Base-by-base conservation (phyloP, 768 basidiomycete genomes). In the Gelatoporia subvermispora region DNA sequence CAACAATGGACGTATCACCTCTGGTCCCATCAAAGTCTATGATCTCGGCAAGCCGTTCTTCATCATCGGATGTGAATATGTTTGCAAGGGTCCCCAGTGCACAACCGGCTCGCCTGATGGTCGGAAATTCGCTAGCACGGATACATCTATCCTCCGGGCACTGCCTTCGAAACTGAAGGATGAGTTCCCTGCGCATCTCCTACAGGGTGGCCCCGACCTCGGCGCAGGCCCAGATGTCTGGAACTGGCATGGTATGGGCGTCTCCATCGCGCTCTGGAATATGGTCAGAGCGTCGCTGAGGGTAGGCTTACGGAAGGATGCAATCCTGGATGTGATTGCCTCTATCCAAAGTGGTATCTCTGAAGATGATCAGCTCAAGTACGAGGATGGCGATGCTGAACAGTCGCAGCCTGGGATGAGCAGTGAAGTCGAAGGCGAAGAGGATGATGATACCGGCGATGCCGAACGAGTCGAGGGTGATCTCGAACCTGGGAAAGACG, bases 11-110 rank as follows among this genome's bases (percentile, higher is more conserved):
- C 78, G 84, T 36, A 89, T 90, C 64, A 77, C 73, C 51, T 76
- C 77, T 0, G 87, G 88, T 0, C 88, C 88, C 0, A 68, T 88
- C 59, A 89, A 86, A 57, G 76, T 89, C 4, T 87, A 88, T 61
- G 88, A 91, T 56, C 77, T 91, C 42, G 81, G 83, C 53, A 80
- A 79, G 51, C 85, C 86, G 2, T 91, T 90, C 67, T 90, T 85
- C 60, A 76, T 91, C 63, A 87, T 91, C 31, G 88, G 85, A n/a
- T 88, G 87, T 60, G 84, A 87, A 61, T 91, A 91, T 51, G 71
- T 73, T 4, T 91, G 88, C 60, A 74, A 73, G 43, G 80, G 73
- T 23, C 36, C 65, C 1, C 37, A 66, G 18, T 88, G 85, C 60
- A 60, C 72, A 23, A 62, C 69, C 25, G 60, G 69, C 22, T 60